Percentiles rank a stretch among this genome's conserved stretches.
phyloP scores from a whole-genome alignment of 2,329 filamentous ascomycete genomes.

The Gaeumannomyces sp. region DNA sequence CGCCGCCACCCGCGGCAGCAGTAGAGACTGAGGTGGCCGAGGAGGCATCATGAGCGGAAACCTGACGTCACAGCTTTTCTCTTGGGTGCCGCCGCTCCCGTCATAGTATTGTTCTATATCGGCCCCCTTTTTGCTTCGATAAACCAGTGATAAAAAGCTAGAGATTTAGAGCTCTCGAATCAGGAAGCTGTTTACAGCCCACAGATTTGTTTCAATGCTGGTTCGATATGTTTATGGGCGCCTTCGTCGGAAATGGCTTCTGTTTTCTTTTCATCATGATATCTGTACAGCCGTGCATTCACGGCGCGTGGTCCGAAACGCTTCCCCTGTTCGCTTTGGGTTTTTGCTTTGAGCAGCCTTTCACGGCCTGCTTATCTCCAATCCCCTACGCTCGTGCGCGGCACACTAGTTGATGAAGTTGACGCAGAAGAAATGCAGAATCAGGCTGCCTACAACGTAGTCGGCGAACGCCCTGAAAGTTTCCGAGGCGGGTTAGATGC shows the following conservation, averaged over 20 bases:
- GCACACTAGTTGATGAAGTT: constrained; percentile 88
- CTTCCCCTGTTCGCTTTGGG: neutral
- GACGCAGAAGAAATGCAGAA: constrained; percentile 97
- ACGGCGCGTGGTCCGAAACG: too few relatives aligned
- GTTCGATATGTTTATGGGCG: neutral
- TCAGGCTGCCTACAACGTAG: constrained; percentile 88
- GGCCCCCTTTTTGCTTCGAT: too few relatives aligned
- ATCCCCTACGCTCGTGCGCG: neutral
- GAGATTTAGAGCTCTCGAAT: neutral
- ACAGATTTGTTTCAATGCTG: neutral
- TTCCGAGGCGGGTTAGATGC: constrained; percentile 7
- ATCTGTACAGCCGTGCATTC: neutral
- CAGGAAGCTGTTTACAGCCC: neutral
- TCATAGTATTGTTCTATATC: neutral
- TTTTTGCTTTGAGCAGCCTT: neutral
- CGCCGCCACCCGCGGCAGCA: constrained; percentile 24
- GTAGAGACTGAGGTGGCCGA: constrained; percentile 26
- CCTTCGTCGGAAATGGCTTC: neutral
- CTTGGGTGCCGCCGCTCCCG: neutral
- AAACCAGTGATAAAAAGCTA: neutral
- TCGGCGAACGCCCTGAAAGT: constrained; percentile 80
- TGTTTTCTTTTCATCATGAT: neutral
- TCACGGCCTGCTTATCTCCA: neutral
- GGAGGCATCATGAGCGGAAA: constrained; percentile 11
- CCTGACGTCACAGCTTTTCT: neutral